These are phyloP conservation scores for Dryadomyces quercivorus DNA, from an alignment of 2,329 filamentous ascomycete species.

Conservation along the genomic window DNA sequence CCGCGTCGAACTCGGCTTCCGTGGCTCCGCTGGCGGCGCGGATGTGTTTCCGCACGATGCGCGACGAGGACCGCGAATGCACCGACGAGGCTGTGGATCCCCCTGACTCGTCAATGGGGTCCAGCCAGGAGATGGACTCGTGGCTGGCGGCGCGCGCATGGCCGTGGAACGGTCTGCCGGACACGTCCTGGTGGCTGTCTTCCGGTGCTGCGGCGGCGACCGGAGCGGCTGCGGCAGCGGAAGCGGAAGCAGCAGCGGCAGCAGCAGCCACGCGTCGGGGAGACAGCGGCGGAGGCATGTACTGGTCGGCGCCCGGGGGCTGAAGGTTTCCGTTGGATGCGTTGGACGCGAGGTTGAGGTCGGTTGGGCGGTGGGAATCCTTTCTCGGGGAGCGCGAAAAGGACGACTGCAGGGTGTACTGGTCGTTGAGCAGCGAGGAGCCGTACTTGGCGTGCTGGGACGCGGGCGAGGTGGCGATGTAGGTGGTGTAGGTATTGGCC, in stretches of 20 bases:
- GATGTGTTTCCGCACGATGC: slow-evolving; percentile 57
- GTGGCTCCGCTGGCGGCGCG: slow-evolving; percentile 58
- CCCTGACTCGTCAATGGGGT: slow-evolving; percentile 84
- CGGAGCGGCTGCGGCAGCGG: not conserved
- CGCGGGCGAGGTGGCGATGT: slow-evolving; percentile 13
- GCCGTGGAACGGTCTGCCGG: not conserved
- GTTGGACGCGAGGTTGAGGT: slow-evolving; percentile 12
- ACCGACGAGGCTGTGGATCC: slow-evolving; percentile 68
- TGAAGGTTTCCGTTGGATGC: slow-evolving; percentile 21
- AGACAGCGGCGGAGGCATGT: slow-evolving; percentile 61
- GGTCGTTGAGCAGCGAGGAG: slow-evolving; percentile 18
- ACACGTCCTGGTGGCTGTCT: not conserved
- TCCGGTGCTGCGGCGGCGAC: too few relatives aligned
- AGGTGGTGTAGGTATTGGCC: slow-evolving; percentile 16
- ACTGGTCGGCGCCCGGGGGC: slow-evolving; percentile 35
- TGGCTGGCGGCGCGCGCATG: slow-evolving; percentile 53
- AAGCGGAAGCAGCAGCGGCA: not conserved
- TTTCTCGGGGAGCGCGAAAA: slow-evolving; percentile 39
- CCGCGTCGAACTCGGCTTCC: slow-evolving; percentile 86
- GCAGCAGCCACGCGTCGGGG: slow-evolving; percentile 33
- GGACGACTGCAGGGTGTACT: slow-evolving; percentile 35
- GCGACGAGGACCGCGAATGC: slow-evolving; percentile 65
- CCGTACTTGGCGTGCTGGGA: slow-evolving; percentile 17
- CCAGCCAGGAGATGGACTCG: slow-evolving; percentile 84
- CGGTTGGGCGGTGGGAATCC: slow-evolving; percentile 16